Percentiles rank a stretch among this genome's conserved stretches.
phyloP scores from a whole-genome alignment of 2,329 filamentous ascomycete genomes.

The Hirsutella minnesotensis region DNA sequence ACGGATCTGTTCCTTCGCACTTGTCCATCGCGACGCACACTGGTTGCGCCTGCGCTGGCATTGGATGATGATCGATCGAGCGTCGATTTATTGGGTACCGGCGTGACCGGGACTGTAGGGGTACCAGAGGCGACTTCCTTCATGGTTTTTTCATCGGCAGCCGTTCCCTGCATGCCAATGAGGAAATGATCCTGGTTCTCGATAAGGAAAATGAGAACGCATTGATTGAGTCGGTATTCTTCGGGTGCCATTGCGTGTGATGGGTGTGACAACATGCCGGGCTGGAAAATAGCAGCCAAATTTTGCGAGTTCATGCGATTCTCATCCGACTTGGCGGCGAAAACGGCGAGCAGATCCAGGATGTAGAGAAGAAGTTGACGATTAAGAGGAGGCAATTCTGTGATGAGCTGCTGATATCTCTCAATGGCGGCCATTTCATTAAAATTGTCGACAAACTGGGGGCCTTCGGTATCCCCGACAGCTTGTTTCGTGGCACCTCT shows the following conservation, averaged over 20 bases:
- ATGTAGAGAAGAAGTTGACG: constrained; percentile 92
- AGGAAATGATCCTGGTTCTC: constrained; percentile 98
- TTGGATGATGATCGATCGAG: constrained; percentile 61
- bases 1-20: constrained; percentile 83
- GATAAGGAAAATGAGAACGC: constrained; percentile 93
- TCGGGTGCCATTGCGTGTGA: constrained; percentile 89
- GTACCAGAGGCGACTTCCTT: constrained; percentile 59
- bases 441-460: constrained; percentile 55
- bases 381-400: constrained; percentile 83
- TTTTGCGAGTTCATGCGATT: constrained; percentile 97
- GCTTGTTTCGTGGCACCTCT: constrained; percentile 60
- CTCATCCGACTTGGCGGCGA: constrained; percentile 89
- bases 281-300: constrained; percentile 92
- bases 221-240: constrained; percentile 91
- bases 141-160: constrained; percentile 71
- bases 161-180: constrained; percentile 97
- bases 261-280: constrained; percentile 88
- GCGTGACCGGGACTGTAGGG: constrained; percentile 31
- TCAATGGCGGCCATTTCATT: constrained; percentile 60
- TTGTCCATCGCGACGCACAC: constrained; percentile 67
- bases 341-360: constrained; percentile 87
- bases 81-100: constrained; percentile 36
- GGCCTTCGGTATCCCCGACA: constrained; percentile 55
- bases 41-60: constrained; percentile 80
- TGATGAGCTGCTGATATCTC: constrained; percentile 82